Evolutionary conservation across 345 rosid species (phyloP), one percentile per base, ranked within the genome.

Genomic region (Linum trigynum): DNA sequence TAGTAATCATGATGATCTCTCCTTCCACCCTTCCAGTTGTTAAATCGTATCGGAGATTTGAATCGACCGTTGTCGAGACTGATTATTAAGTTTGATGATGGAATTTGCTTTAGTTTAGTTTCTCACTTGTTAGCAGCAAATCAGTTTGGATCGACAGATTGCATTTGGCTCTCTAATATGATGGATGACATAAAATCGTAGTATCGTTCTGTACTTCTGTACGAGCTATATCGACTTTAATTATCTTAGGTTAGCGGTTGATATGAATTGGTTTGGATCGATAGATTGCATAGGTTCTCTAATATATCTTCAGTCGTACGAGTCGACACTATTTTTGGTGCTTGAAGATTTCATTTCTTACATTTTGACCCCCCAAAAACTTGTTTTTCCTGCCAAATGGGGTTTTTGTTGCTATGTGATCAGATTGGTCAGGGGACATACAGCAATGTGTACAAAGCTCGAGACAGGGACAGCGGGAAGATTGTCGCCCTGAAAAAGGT

Each of bases 341-440:
- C 38, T 9, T 5, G 23, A 10, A 17, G 0, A n/a, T 17, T 57
- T 3, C 10, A n/a, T 4, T 10, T 17, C 12, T 57, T 57, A 7
- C 12, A 37, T 3, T 57, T 17, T 57, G 11, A 57, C 1, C 60
- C 61, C 14, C 38, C 11, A 0, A 3, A 56, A 56, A 15, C 59
- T 56, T 56, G 5, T 3, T 14, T 1, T 3, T 61, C 12, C 11
- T 39, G 6, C 16, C 4, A 11, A 23, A 6, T 55, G 58, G 16
- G n/a, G 58, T 7, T 6, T 6, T 4, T 55, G 58, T 48, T 59
- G 36, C 15, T 64, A 37, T 12, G 36, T 69, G 14, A 67, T 72
- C 80, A 91, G 98, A 35, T 90, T 39, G 97, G 97, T 39, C 98
- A 87, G 39, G 98, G 98, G 71, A 92, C 96, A 37, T 87, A 89